Evolutionary conservation across 2,329 filamentous ascomycete genomes (phyloP), one percentile per base, ranked within the genome.

Genomic region (Fusarium sp.): DNA sequence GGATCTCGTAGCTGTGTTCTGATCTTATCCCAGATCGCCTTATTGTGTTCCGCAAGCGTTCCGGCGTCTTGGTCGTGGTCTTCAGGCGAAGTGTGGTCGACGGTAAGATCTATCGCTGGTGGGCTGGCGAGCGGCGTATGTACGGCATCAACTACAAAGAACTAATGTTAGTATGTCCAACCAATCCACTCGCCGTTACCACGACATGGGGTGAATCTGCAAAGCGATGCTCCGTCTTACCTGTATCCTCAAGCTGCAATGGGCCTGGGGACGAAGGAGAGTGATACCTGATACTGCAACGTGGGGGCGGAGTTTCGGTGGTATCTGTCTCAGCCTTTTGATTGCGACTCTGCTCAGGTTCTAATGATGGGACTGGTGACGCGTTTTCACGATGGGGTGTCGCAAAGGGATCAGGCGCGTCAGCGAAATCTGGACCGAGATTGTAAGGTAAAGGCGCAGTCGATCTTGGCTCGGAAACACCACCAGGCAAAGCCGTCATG

Each of bases 401-500:
- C 18, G 18, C n/a, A 37, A n/a, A 6, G 5, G 34, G 0, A 4
- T 37, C 34, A 37, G 18, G 5, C 34, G 34, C 5, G 34, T 37
- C 18, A 4, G 34, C 18, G 9, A 37, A 11, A 37, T n/a, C 18
- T 3, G 18, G 34, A 11, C 1, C 3, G 34, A 6, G 34, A 4
- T n/a, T 37, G 10, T 10, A 37, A 12, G 18, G 10, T 6, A 37
- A 12, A 2, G 34, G 18, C 6, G 1, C 18, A 11, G 18, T n/a
- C 34, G 34, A 37, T 37, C 5, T 0, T 37, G 18, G 5, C 34
- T n/a, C 16, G 18, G 18, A 37, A 10, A 0, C 34, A 37, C n/a
- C 34, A 37, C 6, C 5, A n/a, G 34, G 18, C 3, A 2, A 37
- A 7, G 9, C 1, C 3, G 18, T 0, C 18, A 37, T 37, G 0